Evolutionary conservation across 1,284 basidiomycete species (phyloP).

Genomic region (Volvariella volvacea): DNA sequence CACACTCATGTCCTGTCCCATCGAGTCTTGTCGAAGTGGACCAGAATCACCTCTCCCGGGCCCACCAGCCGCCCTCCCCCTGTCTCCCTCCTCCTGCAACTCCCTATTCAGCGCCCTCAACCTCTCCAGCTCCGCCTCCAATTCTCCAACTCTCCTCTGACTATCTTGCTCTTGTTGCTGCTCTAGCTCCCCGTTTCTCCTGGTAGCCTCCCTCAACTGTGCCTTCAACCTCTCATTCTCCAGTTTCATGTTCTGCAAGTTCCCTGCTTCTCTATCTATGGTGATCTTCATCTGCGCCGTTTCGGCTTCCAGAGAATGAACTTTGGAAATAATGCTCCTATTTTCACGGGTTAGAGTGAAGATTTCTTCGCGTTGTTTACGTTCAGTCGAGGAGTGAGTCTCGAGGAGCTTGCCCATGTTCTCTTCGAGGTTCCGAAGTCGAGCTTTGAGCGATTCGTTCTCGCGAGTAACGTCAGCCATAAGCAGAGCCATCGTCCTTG

Average conservation of each 20-base stretch:
- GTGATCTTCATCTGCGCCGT: background rate
- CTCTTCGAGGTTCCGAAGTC: slow-evolving; percentile 13
- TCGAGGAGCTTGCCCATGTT: background rate
- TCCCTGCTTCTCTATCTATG: too few relatives aligned
- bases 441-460: slow-evolving; percentile 25
- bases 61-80: background rate
- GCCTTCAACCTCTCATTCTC: background rate
- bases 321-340: background rate
- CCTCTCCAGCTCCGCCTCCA: background rate
- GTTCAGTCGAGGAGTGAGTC: background rate
- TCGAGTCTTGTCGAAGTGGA: background rate
- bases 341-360: background rate
- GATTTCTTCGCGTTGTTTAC: background rate
- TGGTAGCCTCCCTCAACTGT: background rate
- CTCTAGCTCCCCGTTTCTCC: background rate
- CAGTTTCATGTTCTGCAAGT: background rate
- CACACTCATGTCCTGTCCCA: background rate
- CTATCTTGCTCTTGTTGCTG: background rate
- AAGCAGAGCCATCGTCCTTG: slow-evolving; percentile 14
- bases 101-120: background rate
- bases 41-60: background rate
- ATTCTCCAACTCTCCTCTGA: background rate
- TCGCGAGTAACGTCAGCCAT: slow-evolving; percentile 22
- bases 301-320: background rate
- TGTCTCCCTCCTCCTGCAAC: background rate